A percentile compares a stretch with the other conserved stretches of the same genome.
Conservation (phyloP, 2,329 filamentous ascomycete genomes). For the Peltaster fructicola region DNA sequence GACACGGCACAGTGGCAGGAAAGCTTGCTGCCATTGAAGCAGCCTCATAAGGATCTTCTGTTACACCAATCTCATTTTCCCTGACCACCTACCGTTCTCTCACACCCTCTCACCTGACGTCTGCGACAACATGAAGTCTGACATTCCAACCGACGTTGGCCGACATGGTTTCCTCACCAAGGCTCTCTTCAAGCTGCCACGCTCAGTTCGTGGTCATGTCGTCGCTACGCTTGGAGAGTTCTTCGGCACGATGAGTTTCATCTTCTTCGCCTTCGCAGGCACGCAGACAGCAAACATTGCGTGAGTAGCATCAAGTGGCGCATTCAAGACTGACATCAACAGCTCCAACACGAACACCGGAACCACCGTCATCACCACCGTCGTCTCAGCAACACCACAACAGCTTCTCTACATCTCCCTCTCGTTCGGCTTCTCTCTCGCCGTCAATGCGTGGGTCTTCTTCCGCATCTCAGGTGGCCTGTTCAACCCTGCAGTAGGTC, state of each 20-base stretch:
- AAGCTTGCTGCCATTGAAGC: too few relatives aligned
- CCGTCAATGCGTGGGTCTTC: constrained; percentile 21
- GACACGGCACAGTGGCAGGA: too few relatives aligned
- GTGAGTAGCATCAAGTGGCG: too few relatives aligned
- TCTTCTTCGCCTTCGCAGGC: constrained; percentile 31
- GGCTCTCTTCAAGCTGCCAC: constrained; percentile 12
- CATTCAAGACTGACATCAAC: too few relatives aligned
- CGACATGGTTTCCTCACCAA: too few relatives aligned
- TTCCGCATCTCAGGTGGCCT: constrained; percentile 16
- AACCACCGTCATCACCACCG: constrained; percentile 3
- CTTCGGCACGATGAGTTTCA: constrained; percentile 33
- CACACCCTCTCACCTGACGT: too few relatives aligned
- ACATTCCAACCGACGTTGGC: too few relatives aligned
- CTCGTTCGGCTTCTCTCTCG: constrained; percentile 19
- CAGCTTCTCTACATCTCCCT: constrained; percentile 18
- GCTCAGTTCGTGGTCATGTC: constrained; percentile 14
- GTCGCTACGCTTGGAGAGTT: constrained; percentile 28
- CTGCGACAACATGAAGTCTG: too few relatives aligned
- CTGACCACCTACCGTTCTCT: too few relatives aligned
- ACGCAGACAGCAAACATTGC: constrained; percentile 32
- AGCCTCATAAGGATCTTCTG: too few relatives aligned
- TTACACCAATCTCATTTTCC: too few relatives aligned
- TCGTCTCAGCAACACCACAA: constrained; percentile 10
- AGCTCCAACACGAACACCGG: constrained; percentile 15
- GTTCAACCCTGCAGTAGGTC: constrained; percentile 14